Evolutionary conservation across 805 yeast genomes (phyloP).

Genomic region (Barnettozyma siamensis): DNA sequence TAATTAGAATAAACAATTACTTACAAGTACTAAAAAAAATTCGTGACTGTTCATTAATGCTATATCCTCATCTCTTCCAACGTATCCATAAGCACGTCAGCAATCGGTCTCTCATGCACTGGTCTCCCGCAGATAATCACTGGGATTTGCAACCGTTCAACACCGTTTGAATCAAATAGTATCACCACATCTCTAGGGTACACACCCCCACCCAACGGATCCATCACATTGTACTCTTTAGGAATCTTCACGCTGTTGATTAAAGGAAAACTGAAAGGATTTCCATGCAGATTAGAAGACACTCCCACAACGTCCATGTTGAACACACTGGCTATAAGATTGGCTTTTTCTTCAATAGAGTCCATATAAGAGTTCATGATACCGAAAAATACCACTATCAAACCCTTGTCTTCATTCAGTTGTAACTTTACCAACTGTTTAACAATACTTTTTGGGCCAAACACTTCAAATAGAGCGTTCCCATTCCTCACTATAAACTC

Average conservation of each 20-base stretch:
- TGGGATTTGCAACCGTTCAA: constrained; percentile 13
- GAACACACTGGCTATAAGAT: constrained; percentile 2
- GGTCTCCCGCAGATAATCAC: constrained; percentile 9
- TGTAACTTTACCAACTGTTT: constrained; percentile 4
- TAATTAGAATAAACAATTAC: too few species aligned
- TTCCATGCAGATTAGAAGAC: constrained; percentile 13
- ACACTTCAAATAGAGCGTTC: constrained; percentile 11
- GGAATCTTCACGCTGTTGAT: constrained; percentile 12
- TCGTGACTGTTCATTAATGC: not conserved
- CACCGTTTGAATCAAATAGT: constrained; percentile 19
- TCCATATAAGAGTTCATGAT: constrained; percentile 14
- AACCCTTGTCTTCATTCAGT: constrained; percentile 3
- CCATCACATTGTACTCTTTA: constrained; percentile 18
- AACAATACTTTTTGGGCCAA: constrained; percentile 1
- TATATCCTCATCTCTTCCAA: constrained; percentile 12
- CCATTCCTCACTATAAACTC: constrained; percentile 10
- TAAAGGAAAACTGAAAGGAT: constrained; percentile 17
- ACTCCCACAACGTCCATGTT: constrained; percentile 18
- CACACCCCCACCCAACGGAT: constrained; percentile 26
- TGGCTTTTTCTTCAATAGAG: constrained; percentile 5
- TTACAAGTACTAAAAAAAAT: too few species aligned
- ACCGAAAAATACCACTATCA: constrained; percentile 23
- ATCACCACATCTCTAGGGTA: constrained; percentile 23
- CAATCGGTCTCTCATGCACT: constrained; percentile 9
- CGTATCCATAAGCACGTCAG: constrained; percentile 15